Base-by-base conservation (phyloP, 805 yeast genomes). In the Pachysolen tannophilus region DNA sequence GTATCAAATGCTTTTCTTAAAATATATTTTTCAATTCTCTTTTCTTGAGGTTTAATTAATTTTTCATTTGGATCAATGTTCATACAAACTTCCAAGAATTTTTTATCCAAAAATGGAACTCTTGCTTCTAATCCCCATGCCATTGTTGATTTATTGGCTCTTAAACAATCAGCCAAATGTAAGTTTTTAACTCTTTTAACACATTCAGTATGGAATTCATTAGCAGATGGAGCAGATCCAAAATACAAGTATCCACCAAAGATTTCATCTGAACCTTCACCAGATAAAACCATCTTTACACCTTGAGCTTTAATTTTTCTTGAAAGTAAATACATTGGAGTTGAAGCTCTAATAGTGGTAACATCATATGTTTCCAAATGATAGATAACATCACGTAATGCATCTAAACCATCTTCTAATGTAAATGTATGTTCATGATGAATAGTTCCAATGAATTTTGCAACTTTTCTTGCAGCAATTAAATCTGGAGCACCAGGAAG, bases 51-150 rank as follows among this genome's bases (percentile, higher is more conserved):
- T 41, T 74, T 67, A 58, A 90, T 90, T 61, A 90, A 55, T 69
- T 92, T 92, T 53, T 92, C 97, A 45, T 72, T 72, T 46, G 99
- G 97, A 64, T 82, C 82, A 56, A 92, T 83, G 82, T 82, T 82
- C 96, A 92, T 82, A 61, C 94, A 78, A 30, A 84, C 75, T 53
- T 90, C 85, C 61, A 92, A 68, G 75, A 92, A 92, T 58, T 79
- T 72, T 67, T 79, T 84, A 67, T 92, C 99, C 66, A 92, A 75
- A 83, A 92, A 92, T 48, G 99, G 99, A 48, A 92, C 98, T 67
- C 99, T 83, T 43, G 98, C 98, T 69, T 92, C 99, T 45, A 92
- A 75, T 62, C 99, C 99, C 99, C 99, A 92, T 29, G 99, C 97
- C 96, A 92, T 85, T 40, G 99, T 92, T 23, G 97, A 88, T 68